These are phyloP conservation scores for Helianthus annuus DNA, from an alignment of 129 eudicot genomes.

Conservation along the genomic window DNA sequence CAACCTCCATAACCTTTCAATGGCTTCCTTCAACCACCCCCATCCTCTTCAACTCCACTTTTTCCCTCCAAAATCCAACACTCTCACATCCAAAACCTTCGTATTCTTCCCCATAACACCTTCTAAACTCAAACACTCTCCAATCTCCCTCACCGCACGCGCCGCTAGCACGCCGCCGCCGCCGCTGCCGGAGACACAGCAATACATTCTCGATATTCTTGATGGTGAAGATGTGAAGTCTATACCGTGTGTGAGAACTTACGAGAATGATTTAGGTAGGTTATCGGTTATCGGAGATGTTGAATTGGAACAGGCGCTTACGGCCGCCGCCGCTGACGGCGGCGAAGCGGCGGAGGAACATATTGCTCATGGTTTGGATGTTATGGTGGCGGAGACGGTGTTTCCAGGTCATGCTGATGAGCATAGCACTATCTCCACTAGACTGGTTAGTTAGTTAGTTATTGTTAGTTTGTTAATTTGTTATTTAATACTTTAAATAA, in stretches of 20 bases:
- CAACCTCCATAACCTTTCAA: constrained; percentile 39
- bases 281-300: constrained; percentile 79
- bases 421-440: constrained; percentile 70
- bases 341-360: constrained; percentile 85
- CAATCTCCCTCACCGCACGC: constrained; percentile 14
- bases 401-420: constrained; percentile 69
- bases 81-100: constrained; percentile 18
- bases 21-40: constrained; percentile 47
- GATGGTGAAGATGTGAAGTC: constrained; percentile 39
- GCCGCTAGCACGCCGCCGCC: constrained; percentile 33
- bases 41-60: constrained; percentile 33
- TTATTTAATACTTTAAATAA: background rate
- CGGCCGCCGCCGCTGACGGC: constrained; percentile 97
- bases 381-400: constrained; percentile 89
- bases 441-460: constrained; percentile 49
- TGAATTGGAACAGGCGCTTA: constrained; percentile 67
- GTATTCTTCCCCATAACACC: constrained; percentile 27
- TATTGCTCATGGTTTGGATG: constrained; percentile 44
- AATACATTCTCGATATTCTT: constrained; percentile 53
- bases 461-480: background rate
- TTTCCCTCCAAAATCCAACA: constrained; percentile 19
- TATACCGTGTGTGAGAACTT: constrained; percentile 68
- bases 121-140: constrained; percentile 24
- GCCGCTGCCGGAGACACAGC: constrained; percentile 45
- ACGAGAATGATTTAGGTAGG: constrained; percentile 79